Evolutionary conservation across 2,329 filamentous ascomycete species (phyloP).

Genomic region (Fusarium irregulare): DNA sequence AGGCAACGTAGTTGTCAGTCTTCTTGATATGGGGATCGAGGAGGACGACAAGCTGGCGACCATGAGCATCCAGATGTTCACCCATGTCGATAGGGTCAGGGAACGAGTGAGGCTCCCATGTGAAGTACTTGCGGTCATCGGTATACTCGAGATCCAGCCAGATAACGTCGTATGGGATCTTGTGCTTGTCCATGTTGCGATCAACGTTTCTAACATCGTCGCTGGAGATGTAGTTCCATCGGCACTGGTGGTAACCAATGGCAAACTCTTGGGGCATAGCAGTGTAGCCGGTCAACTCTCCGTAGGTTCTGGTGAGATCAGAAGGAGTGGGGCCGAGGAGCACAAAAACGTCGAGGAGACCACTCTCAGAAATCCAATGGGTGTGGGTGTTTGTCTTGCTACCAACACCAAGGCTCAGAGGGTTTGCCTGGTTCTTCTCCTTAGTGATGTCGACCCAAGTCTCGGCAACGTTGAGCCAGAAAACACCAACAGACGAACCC

Average conservation of each 20-base stretch:
- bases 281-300: conserved; percentile 90
- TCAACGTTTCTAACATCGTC: conserved; percentile 98
- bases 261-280: conserved; percentile 92
- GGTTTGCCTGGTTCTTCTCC: conserved; percentile 77
- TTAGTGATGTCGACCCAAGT: conserved; percentile 98
- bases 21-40: conserved; percentile 99
- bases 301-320: conserved; percentile 84
- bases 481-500: conserved; percentile 91
- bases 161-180: conserved; percentile 98
- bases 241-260: conserved; percentile 95
- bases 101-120: conserved; percentile 92
- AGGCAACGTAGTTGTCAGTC: conserved; percentile 78
- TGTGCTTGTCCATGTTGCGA: conserved; percentile 92
- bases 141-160: conserved; percentile 99
- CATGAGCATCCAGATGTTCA: conserved; percentile 84
- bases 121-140: conserved; percentile 97
- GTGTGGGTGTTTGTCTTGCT: conserved; percentile 83
- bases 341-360: conserved; percentile 90
- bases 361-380: conserved; percentile 96
- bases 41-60: conserved; percentile 91
- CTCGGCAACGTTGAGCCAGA: conserved; percentile 97
- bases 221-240: conserved; percentile 98
- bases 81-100: conserved; percentile 87
- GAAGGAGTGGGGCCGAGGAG: conserved; percentile 90
- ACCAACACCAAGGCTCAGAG: conserved; percentile 76